Conservation (phyloP, 495 filamentous ascomycete genomes). For the Tetracladium setigerum region DNA sequence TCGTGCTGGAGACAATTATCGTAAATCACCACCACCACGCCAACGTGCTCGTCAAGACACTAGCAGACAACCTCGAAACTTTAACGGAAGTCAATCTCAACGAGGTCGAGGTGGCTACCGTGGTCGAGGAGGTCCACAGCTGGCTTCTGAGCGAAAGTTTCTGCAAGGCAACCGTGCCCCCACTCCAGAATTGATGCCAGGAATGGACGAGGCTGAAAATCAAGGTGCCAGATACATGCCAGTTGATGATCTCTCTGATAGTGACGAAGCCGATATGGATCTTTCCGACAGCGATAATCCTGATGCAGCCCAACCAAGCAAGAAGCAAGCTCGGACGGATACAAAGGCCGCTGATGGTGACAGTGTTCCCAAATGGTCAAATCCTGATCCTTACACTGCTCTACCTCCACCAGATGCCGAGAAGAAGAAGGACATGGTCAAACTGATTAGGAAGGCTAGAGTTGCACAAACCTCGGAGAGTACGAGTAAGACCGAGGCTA, state of each 20-base stretch:
- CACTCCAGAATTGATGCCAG: slow-evolving; percentile 23
- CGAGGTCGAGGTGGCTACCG: slow-evolving; percentile 16
- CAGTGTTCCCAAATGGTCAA: slow-evolving; percentile 73
- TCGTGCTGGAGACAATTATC: slow-evolving; percentile 5
- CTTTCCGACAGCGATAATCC: slow-evolving; percentile 37
- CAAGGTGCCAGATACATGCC: slow-evolving; percentile 34
- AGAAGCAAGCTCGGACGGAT: slow-evolving; percentile 19
- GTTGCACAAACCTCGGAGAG: slow-evolving; percentile 33
- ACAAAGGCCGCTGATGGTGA: slow-evolving; percentile 30
- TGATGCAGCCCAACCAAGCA: slow-evolving; percentile 32
- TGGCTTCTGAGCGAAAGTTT: slow-evolving; percentile 20
- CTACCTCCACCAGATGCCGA: slow-evolving; percentile 64
- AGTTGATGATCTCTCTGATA: slow-evolving; percentile 59
- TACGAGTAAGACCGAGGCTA: slow-evolving; percentile 42
- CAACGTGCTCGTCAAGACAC: not conserved
- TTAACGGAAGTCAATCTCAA: slow-evolving; percentile 3
- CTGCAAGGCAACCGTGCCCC: slow-evolving; percentile 17
- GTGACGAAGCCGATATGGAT: slow-evolving; percentile 65
- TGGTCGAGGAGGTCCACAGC: slow-evolving; percentile 18
- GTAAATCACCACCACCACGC: slow-evolving; percentile 8
- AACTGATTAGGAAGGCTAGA: slow-evolving; percentile 79
- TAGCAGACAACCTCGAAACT: not conserved
- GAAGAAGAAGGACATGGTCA: slow-evolving; percentile 76
- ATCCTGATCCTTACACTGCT: slow-evolving; percentile 84
- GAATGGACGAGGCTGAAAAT: slow-evolving; percentile 24